Evolutionary conservation across 2,329 filamentous ascomycete species (phyloP).

Genomic region (Lojkania enalia): DNA sequence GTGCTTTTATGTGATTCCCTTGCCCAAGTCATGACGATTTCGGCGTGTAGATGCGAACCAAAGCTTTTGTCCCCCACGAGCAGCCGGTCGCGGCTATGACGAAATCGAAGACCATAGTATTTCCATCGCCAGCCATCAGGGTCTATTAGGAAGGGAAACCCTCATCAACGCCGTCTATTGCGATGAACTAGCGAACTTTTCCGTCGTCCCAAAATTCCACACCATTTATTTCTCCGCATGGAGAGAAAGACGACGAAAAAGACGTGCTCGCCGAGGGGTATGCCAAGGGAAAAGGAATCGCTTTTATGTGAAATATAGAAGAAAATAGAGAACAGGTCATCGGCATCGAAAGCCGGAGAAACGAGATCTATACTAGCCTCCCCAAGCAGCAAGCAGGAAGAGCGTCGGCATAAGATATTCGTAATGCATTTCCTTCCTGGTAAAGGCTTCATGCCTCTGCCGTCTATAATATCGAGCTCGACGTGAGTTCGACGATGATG

Average conservation of each 20-base stretch:
- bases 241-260: conserved; percentile 34
- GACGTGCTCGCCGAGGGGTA: conserved; percentile 31
- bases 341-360: conserved; percentile 44
- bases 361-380: conserved; percentile 44
- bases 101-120: conserved; percentile 37
- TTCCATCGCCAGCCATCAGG: conserved; percentile 39
- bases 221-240: conserved; percentile 25
- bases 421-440: conserved; percentile 41
- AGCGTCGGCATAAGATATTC: conserved; percentile 45
- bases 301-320: conserved; percentile 34
- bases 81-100: conserved; percentile 24
- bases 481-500: conserved; percentile 36
- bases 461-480: conserved; percentile 44
- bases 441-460: conserved; percentile 37
- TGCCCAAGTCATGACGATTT: conserved; percentile 39
- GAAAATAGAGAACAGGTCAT: conserved; percentile 37
- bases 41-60: conserved; percentile 35
- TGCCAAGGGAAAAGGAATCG: conserved; percentile 45
- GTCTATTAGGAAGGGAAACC: conserved; percentile 36
- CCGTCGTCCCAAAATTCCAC: conserved; percentile 36
- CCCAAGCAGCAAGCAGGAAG: conserved; percentile 47
- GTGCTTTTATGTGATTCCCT: conserved; percentile 44
- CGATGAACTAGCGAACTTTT: conserved; percentile 40
- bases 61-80: conserved; percentile 32
- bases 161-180: conserved; percentile 47